A percentile compares a stretch with the other conserved stretches of the same genome.
Conservation (phyloP, 148 eudicot genomes). For the Heliamphora exappendiculata region DNA sequence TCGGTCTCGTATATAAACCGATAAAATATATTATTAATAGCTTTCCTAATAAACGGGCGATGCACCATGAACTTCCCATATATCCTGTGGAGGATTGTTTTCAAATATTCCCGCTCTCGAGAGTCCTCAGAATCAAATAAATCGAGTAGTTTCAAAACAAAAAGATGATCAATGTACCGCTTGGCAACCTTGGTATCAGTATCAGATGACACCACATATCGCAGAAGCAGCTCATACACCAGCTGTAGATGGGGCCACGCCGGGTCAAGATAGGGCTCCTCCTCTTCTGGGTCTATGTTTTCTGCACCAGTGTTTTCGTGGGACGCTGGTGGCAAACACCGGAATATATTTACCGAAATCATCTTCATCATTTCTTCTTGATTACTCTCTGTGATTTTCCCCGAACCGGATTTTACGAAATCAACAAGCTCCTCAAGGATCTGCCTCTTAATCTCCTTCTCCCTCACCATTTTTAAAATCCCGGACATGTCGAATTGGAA, state of each 20-base stretch:
- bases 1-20: conserved; percentile 55
- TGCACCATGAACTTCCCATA: conserved; percentile 67
- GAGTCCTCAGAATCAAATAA: conserved; percentile 55
- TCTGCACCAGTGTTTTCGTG: conserved; percentile 51
- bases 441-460: conserved; percentile 58
- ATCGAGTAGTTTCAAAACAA: conserved; percentile 47
- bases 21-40: conserved; percentile 49
- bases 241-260: conserved; percentile 65
- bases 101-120: conserved; percentile 47
- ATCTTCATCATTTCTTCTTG: conserved; percentile 58
- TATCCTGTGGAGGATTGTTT: conserved; percentile 45
- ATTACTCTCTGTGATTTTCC: conserved; percentile 43
- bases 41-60: conserved; percentile 53
- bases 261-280: conserved; percentile 49
- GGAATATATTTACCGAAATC: conserved; percentile 45
- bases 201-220: conserved; percentile 48
- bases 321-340: conserved; percentile 43
- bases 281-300: conserved; percentile 47
- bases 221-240: conserved; percentile 49
- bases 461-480: conserved; percentile 44
- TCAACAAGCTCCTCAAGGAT: conserved; percentile 48
- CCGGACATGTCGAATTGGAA: conserved; percentile 37
- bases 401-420: conserved; percentile 46
- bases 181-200: conserved; percentile 57
- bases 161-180: conserved; percentile 48